Base-by-base conservation (phyloP, 1,284 basidiomycete species). In the Stygiomarasmius scandens region DNA sequence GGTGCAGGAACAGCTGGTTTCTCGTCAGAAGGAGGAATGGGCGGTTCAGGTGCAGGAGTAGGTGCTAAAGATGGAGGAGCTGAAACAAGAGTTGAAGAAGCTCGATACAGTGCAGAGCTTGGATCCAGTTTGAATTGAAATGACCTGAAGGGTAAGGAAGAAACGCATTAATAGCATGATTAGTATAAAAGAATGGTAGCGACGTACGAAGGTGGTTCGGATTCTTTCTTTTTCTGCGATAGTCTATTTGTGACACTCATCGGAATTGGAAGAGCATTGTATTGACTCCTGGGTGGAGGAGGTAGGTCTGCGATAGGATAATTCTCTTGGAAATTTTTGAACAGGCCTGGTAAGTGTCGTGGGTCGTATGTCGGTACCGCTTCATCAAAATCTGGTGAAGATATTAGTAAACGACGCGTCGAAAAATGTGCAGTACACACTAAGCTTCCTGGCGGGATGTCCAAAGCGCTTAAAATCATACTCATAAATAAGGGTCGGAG, bases 401-500 rank as follows among this genome's bases (percentile, higher is more conserved):
- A 5, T 19, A 49, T 41, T 16, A 32, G 14, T 8, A 27, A 2
- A 32, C n/a, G 48, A 4, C 25, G 10, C 5, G 24, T 12, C 14
- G 22, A 4, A 32, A 4, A 10, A 27, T 11, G 27, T 16, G 19
- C 14, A 41, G 24, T n/a, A 62, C 68, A 27, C 34, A 72, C 72
- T 66, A n/a, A 27, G 48, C 36, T 61, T 68, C n/a, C 63, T 61
- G 1, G 61, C 58, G 20, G 74, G 75, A 49, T 73, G 63, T 36
- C 67, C 66, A 45, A 67, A 66, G 0, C 54, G 63, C 27, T 61
- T 58, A 47, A 67, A 73, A 27, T 71, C 67, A 50, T 74, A 77
- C 53, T 75, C 72, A 36, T 76, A 77, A 10, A 77, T 63, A 32
- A 63, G 67, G 2, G 72, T 71, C 8, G 63, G 60, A 3, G 52